Conservation (phyloP, 306 rosid species). For the Astragalus membranaceus region DNA sequence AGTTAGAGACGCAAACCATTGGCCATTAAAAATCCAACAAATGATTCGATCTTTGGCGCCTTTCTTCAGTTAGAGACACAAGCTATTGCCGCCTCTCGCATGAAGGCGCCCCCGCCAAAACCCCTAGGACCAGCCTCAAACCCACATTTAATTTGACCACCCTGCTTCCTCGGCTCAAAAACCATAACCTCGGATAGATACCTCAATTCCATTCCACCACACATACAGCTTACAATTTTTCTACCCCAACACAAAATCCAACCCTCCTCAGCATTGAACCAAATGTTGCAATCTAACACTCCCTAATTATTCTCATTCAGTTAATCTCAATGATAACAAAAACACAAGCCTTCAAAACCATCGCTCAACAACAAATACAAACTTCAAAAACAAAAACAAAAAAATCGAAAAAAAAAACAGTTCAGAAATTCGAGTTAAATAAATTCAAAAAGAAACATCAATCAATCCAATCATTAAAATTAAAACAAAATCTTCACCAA, state of each 20-base stretch:
- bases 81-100: not conserved
- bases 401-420: not conserved
- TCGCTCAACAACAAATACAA: not conserved
- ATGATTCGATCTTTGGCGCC: not conserved
- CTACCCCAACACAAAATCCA: conserved; percentile 9
- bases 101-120: not conserved
- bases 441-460: not conserved
- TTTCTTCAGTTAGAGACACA: not conserved
- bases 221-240: not conserved
- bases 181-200: not conserved
- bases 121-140: not conserved
- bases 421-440: not conserved
- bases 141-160: not conserved
- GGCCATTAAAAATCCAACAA: not conserved
- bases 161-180: not conserved
- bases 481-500: not conserved
- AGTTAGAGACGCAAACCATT: not conserved
- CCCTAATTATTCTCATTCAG: not conserved
- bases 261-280: not conserved
- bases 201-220: not conserved
- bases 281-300: not conserved
- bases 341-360: not conserved
- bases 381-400: not conserved
- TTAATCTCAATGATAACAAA: not conserved
- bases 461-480: not conserved